Evolutionary conservation across 108 stramenopile species (phyloP).

Genomic region (Cyclotella sp.): DNA sequence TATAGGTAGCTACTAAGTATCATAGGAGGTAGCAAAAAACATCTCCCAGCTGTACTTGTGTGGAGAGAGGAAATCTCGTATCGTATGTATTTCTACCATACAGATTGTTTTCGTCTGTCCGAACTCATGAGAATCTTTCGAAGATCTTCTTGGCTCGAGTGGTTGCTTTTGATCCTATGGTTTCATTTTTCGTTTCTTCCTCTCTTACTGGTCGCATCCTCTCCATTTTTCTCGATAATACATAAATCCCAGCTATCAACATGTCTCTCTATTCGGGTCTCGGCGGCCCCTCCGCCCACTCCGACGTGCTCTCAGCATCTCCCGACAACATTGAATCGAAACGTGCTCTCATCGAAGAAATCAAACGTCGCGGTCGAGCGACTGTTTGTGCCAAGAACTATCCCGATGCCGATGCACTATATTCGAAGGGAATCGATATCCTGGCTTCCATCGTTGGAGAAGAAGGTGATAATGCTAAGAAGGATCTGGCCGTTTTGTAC

Average conservation of each 20-base stretch:
- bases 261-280: constrained; percentile 47
- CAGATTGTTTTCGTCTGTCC: not conserved
- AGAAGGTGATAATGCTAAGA: constrained; percentile 20
- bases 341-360: constrained; percentile 72
- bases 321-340: constrained; percentile 62
- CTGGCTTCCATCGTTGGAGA: constrained; percentile 26
- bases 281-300: constrained; percentile 52
- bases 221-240: not conserved
- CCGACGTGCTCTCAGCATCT: constrained; percentile 66
- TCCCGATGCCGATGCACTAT: constrained; percentile 75
- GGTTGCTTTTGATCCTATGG: too few species aligned
- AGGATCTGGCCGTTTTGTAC: constrained; percentile 63
- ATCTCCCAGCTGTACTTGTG: too few species aligned
- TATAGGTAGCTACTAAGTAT: too few species aligned
- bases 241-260: not conserved
- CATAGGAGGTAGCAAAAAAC: too few species aligned
- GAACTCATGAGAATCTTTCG: not conserved
- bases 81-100: too few species aligned
- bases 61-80: too few species aligned
- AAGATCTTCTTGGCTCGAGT: not conserved
- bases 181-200: not conserved
- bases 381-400: constrained; percentile 67
- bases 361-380: constrained; percentile 74
- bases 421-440: constrained; percentile 73
- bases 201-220: not conserved